Percentiles rank a stretch among this genome's conserved stretches.
These are phyloP conservation scores for Phytophthora sojae DNA, from an alignment of 352 stramenopile species.

Conservation along the genomic window DNA sequence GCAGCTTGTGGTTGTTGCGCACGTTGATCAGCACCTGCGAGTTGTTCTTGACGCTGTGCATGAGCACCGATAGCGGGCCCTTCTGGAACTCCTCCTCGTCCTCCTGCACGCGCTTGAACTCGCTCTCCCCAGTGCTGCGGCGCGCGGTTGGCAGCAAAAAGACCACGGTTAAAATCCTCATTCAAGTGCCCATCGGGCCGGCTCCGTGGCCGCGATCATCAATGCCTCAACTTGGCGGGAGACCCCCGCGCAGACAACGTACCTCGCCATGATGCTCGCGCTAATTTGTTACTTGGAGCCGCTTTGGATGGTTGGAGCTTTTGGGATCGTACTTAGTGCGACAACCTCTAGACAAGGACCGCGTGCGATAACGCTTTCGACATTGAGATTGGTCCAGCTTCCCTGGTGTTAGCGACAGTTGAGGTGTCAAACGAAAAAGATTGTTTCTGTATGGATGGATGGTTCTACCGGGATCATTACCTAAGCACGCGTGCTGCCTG, in stretches of 20 bases:
- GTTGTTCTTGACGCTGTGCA: constrained; percentile 98
- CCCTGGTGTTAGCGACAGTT: background rate
- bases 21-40: constrained; percentile 99
- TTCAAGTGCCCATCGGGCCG: background rate
- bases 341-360: background rate
- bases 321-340: constrained; percentile 28
- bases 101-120: constrained; percentile 90
- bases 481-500: constrained; percentile 18
- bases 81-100: constrained; percentile 96
- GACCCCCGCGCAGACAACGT: constrained; percentile 3
- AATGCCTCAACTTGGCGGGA: background rate
- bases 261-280: constrained; percentile 36
- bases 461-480: constrained; percentile 33
- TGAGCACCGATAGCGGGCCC: constrained; percentile 97
- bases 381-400: background rate
- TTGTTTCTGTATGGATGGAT: constrained; percentile 31
- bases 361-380: constrained; percentile 2
- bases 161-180: constrained; percentile 18
- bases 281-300: constrained; percentile 2
- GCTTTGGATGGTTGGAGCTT: constrained; percentile 38
- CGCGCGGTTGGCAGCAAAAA: background rate
- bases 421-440: constrained; percentile 21
- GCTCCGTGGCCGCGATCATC: background rate
- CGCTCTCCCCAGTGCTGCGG: constrained; percentile 43
- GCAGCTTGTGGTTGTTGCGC: constrained; percentile 99